phyloP scores from a whole-genome alignment of 371 early-diverging fungal genomes.

The Mucor velutinosus region DNA sequence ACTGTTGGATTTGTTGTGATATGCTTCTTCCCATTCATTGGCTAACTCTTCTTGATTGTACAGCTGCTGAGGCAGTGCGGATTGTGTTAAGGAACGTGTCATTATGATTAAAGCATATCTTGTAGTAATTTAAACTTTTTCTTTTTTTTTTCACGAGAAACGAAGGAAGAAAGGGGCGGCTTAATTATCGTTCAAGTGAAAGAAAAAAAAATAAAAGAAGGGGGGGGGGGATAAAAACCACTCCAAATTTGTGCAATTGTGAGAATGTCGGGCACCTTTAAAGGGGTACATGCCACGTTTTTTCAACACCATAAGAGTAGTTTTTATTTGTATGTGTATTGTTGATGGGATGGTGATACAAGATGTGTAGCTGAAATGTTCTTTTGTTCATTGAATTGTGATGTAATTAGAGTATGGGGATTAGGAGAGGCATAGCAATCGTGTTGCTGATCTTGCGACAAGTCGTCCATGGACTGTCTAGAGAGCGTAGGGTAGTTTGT shows the following conservation, averaged over 20 bases:
- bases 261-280: not conserved
- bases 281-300: not conserved
- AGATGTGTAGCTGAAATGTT: not conserved
- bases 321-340: not conserved
- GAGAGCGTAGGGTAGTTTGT: not conserved
- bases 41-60: constrained; percentile 22
- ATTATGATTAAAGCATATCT: not conserved
- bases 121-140: not conserved
- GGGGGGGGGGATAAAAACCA: not conserved
- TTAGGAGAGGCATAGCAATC: not conserved
- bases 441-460: not conserved
- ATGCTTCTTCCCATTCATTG: constrained; percentile 28
- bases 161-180: not conserved
- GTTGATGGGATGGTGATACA: not conserved
- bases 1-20: constrained; percentile 3
- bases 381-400: not conserved
- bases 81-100: constrained; percentile 7
- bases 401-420: not conserved
- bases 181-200: not conserved
- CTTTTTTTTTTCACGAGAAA: not conserved
- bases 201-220: not conserved
- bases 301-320: not conserved
- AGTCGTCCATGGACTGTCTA: not conserved
- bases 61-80: not conserved
- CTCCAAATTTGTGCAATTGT: not conserved